phyloP scores from a whole-genome alignment of 2,329 filamentous ascomycete genomes.

The Ploettnerulaceae sp. region DNA sequence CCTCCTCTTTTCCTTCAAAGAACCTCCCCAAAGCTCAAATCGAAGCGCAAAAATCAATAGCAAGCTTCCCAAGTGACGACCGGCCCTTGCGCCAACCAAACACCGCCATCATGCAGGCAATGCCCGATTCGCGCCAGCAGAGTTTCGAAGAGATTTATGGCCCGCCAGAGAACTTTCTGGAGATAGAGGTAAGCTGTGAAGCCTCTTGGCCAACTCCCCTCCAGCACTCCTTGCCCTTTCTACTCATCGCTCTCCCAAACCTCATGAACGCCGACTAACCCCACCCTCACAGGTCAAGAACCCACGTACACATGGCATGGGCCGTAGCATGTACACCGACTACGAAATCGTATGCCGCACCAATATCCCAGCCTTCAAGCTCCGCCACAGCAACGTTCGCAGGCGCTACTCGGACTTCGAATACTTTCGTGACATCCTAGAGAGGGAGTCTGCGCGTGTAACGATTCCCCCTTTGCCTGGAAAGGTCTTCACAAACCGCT shows the following conservation, averaged over 20 bases:
- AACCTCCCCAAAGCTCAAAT: neutral
- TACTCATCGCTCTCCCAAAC: constrained; percentile 7
- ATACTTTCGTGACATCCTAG: constrained; percentile 96
- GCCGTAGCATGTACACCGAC: constrained; percentile 95
- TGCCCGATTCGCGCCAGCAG: constrained; percentile 76
- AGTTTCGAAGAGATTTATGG: constrained; percentile 99
- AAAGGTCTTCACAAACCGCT: constrained; percentile 97
- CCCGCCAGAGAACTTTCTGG: constrained; percentile 95
- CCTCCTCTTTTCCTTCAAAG: neutral
- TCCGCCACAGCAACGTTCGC: constrained; percentile 81
- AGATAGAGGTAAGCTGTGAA: constrained; percentile 74
- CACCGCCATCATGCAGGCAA: constrained; percentile 49
- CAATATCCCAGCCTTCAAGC: constrained; percentile 98
- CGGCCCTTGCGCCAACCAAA: constrained; percentile 17
- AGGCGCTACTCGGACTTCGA: constrained; percentile 97
- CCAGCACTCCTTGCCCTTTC: neutral
- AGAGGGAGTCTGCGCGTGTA: constrained; percentile 89
- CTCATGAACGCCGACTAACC: constrained; percentile 12
- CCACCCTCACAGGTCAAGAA: constrained; percentile 66
- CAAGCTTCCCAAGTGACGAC: neutral
- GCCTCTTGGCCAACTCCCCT: constrained; percentile 3
- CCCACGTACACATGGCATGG: constrained; percentile 89
- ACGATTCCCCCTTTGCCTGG: constrained; percentile 94
- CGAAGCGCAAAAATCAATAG: constrained; percentile 1
- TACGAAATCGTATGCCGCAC: constrained; percentile 97